Evolutionary conservation across 2,329 filamentous ascomycete species (phyloP), one percentile per base, ranked within the genome.

Genomic region (Sclerotinia nivalis): DNA sequence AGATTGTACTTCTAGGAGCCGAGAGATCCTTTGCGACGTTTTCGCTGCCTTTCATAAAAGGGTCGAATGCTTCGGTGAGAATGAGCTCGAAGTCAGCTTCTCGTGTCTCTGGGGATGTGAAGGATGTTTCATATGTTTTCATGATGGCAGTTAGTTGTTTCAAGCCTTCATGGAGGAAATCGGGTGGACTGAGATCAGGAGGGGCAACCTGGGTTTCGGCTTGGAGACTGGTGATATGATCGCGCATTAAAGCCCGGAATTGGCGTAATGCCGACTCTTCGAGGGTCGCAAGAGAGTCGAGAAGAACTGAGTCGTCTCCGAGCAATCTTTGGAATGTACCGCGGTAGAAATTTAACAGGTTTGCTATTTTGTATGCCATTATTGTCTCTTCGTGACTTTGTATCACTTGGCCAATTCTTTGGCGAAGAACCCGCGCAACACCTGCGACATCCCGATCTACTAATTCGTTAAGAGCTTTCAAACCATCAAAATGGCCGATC

Each of bases 381-480:
- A 96, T 92, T 0, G 91, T 91, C 71, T 98, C 94, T 75, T 97
- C 94, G 78, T 97, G 95, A 71, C 91, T 92, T 76, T 97, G 93
- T 22, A 98, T 91, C 28, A 97, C 92, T 76, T 98, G 92, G 79
- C 97, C 94, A 66, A 96, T 89, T 45, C 95, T 87, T 79, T 97
- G 94, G 37, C 92, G 89, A n/a, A 98, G 81, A n/a, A 94, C 88
- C 31, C 93, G 88, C 50, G 91, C 89, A 5, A 95, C 93, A 0
- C 93, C 92, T 2, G 89, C 88, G 60, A 98, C 84, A 76, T 97
- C 92, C 50, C 93, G 89, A 77, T 95, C 94, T 37, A 98, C 93
- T 3, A 99, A 85, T 72, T 96, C 89, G 73, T 92, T 92, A 28
- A 98, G 83, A 1, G 94, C 93, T 78, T 91, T 92, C 43, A 89